Evolutionary conservation across 495 filamentous ascomycete genomes (phyloP).

Genomic region (Aspergillus panamensis): DNA sequence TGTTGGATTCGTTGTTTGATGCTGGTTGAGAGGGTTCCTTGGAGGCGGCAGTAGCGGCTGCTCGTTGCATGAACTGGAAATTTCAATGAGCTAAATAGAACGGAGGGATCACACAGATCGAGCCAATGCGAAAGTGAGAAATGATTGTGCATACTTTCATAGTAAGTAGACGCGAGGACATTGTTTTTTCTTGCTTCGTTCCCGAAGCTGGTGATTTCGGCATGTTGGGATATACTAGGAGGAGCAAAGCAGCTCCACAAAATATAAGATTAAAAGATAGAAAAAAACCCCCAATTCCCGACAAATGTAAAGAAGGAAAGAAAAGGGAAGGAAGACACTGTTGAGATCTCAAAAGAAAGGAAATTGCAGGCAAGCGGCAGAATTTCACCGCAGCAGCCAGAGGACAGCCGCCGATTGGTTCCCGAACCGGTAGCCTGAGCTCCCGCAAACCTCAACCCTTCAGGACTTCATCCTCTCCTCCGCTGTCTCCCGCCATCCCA

Average conservation of each 20-base stretch:
- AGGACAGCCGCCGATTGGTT: conserved; percentile 26
- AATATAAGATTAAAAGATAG: conserved; percentile 7
- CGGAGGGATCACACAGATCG: background rate
- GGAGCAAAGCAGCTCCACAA: background rate
- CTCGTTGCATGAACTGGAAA: conserved; percentile 88
- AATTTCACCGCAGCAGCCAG: conserved; percentile 19
- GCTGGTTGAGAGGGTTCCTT: conserved; percentile 41
- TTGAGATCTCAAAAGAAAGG: conserved; percentile 9
- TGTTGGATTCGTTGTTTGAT: conserved; percentile 26
- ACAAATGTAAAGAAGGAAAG: background rate
- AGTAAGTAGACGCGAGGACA: conserved; percentile 86
- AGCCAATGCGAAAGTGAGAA: background rate
- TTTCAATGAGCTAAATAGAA: conserved; percentile 2
- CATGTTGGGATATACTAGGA: conserved; percentile 34
- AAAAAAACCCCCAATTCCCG: conserved; percentile 19
- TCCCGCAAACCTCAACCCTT: conserved; percentile 29
- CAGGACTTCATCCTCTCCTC: conserved; percentile 24
- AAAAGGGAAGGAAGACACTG: conserved; percentile 1
- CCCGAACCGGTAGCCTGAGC: conserved; percentile 16
- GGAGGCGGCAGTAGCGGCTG: conserved; percentile 55
- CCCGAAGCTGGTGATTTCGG: conserved; percentile 27
- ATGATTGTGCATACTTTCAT: conserved; percentile 64
- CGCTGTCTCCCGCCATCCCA: conserved; percentile 22
- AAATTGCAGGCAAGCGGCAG: conserved; percentile 19
- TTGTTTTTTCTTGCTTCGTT: conserved; percentile 57